Percentiles rank a stretch among this genome's conserved stretches.
Conservation (phyloP, 306 rosid species). For the Vigna nakashimae region DNA sequence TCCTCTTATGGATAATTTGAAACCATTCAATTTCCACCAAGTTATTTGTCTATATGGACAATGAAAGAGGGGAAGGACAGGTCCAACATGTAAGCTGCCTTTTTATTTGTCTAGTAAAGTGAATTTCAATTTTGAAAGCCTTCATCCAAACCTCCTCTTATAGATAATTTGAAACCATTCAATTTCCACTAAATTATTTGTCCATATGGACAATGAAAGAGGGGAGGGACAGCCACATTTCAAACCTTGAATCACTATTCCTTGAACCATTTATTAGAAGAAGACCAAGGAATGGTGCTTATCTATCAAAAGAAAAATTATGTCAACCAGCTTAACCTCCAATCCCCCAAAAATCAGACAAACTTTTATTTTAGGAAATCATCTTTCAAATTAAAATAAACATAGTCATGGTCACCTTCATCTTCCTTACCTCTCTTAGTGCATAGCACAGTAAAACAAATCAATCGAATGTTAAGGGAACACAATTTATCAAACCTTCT, state of each 20-base stretch:
- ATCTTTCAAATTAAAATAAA: neutral
- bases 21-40: too few relatives aligned
- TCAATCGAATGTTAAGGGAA: neutral
- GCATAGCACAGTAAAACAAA: neutral
- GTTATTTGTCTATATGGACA: too few relatives aligned
- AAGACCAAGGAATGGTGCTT: neutral
- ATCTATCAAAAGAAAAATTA: neutral
- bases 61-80: neutral
- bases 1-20: too few relatives aligned
- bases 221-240: too few relatives aligned
- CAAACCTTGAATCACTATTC: neutral
- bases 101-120: neutral
- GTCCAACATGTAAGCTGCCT: conserved; percentile 6
- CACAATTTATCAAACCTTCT: conserved; percentile 14
- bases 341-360: neutral
- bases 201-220: neutral
- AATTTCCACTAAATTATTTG: neutral
- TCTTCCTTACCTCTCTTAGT: neutral
- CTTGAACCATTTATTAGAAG: neutral
- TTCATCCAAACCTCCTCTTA: too few relatives aligned
- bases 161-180: too few relatives aligned
- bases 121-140: conserved; percentile 8
- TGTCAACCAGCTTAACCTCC: neutral
- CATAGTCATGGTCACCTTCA: conserved; percentile 7
- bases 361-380: neutral